Base-by-base conservation (phyloP, 2,329 filamentous ascomycete species). In the Exserohilum rostratum region DNA sequence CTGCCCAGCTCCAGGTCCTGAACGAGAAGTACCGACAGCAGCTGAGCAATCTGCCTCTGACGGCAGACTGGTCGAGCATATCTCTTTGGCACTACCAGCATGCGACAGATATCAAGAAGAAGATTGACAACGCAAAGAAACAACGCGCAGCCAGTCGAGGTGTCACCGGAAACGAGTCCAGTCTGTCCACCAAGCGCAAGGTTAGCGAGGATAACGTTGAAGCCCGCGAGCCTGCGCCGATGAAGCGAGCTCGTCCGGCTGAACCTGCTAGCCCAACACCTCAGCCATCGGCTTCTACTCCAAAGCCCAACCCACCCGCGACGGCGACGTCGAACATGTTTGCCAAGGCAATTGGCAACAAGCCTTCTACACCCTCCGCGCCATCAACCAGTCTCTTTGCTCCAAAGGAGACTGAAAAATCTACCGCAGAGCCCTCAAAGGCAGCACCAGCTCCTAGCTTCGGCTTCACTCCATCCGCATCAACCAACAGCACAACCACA, bases 151-250 rank as follows among this genome's bases (percentile, higher is more conserved):
- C 55, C 1, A 59, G 57, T 5, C 71, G 67, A 40, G 71, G 71
- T 1, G 51, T 74, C 38, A 73, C 70, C 33, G 70, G 71, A 7
- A 55, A 62, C 25, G 71, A 73, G 46, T 70, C 70, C 3, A 57
- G 56, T 6, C 42, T 74, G 20, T 74, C 70, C n/a, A 71, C 65
- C 2, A 73, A 73, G 54, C 71, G 70, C 34, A 73, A 70, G 50
- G 60, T 56, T 9, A 61, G 48, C 13, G 64, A 67, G 6, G 60
- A 59, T 5, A 55, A 38, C 20, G 47, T 33, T 10, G 63, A 64
- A 13, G 10, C 35, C 6, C 62, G 59, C 4, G 55, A 67, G 39
- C 48, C 59, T 17, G 61, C 60, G 35, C 61, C 68, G 3, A 60
- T 61, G 6, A 73, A 73, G 55, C 70, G 67, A 38, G 55, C 64